These are phyloP conservation scores for Theileria sp. DNA, from an alignment of 169 alveolate genomes.

Conservation along the genomic window DNA sequence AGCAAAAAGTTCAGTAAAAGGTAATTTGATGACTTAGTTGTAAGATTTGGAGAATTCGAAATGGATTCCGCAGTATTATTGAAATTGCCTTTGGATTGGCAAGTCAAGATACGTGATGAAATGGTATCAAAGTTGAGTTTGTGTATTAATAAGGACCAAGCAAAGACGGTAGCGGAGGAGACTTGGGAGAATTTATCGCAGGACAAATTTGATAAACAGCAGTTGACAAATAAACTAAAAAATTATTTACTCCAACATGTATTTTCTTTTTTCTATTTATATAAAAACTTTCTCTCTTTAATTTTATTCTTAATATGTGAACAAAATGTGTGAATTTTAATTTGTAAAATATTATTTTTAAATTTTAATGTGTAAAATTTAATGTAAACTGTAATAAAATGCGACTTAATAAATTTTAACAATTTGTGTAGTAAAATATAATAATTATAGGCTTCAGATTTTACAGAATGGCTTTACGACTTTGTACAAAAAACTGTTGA, in stretches of 20 bases:
- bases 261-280: not conserved
- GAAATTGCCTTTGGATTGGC: slow-evolving; percentile 62
- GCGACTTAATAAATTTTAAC: too few species aligned
- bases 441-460: slow-evolving; percentile 49
- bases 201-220: slow-evolving; percentile 16
- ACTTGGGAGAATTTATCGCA: slow-evolving; percentile 52
- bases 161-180: slow-evolving; percentile 25
- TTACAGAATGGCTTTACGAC: slow-evolving; percentile 62
- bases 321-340: not conserved
- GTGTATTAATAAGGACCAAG: slow-evolving; percentile 36
- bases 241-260: slow-evolving; percentile 42
- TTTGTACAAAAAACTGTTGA: slow-evolving; percentile 46
- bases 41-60: not conserved
- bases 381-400: not conserved
- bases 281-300: not conserved
- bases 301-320: not conserved
- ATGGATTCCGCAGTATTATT: slow-evolving; percentile 19
- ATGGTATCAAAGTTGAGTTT: slow-evolving; percentile 29
- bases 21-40: not conserved
- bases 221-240: slow-evolving; percentile 28
- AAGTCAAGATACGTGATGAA: slow-evolving; percentile 54
- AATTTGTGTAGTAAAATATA: not conserved
- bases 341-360: too few species aligned
- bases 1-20: not conserved
- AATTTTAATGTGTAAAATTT: too few species aligned